Percentiles rank a stretch among this genome's conserved stretches.
phyloP scores from a whole-genome alignment of 2,329 filamentous ascomycete species.

The Didymella segeticola region DNA sequence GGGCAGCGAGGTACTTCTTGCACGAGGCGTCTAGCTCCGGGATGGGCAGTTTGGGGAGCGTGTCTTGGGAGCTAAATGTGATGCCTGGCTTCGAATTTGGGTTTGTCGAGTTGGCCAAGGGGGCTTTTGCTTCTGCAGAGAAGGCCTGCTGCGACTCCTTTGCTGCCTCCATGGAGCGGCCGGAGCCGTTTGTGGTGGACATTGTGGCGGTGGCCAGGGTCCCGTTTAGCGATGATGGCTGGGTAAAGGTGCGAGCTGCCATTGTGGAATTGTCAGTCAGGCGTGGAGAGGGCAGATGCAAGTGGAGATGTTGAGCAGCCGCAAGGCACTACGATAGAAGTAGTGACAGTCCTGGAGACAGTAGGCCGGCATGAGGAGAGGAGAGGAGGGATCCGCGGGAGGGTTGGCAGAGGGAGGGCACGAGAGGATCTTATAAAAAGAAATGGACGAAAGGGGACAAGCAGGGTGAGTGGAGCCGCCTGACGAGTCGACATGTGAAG shows the following conservation, averaged over 20 bases:
- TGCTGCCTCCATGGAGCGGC: conserved; percentile 57
- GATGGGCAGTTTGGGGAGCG: conserved; percentile 89
- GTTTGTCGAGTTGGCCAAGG: conserved; percentile 58
- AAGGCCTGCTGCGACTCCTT: conserved; percentile 61
- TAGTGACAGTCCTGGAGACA: conserved; percentile 89
- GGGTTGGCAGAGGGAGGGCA: conserved; percentile 19
- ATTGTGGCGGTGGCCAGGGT: conserved; percentile 56
- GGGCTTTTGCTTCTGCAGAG: conserved; percentile 55
- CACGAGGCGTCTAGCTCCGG: conserved; percentile 82
- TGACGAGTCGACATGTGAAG: conserved; percentile 44
- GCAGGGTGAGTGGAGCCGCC: conserved; percentile 28
- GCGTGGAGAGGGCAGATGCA: conserved; percentile 77
- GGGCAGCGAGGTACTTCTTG: conserved; percentile 77
- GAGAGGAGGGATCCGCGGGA: conserved; percentile 30
- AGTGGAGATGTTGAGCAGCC: conserved; percentile 82
- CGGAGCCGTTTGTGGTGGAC: conserved; percentile 46
- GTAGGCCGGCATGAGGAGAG: conserved; percentile 73
- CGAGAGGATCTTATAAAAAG: conserved; percentile 41
- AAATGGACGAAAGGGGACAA: conserved; percentile 43
- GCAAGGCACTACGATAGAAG: conserved; percentile 88
- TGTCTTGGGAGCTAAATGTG: conserved; percentile 89
- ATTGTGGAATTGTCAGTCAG: conserved; percentile 63
- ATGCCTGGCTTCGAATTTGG: conserved; percentile 71
- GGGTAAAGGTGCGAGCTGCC: conserved; percentile 74
- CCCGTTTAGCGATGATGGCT: conserved; percentile 75